Percentiles rank a stretch among this genome's conserved stretches.
phyloP scores from a whole-genome alignment of 1,139 yeast species.

The Suhomyces chickasaworum region DNA sequence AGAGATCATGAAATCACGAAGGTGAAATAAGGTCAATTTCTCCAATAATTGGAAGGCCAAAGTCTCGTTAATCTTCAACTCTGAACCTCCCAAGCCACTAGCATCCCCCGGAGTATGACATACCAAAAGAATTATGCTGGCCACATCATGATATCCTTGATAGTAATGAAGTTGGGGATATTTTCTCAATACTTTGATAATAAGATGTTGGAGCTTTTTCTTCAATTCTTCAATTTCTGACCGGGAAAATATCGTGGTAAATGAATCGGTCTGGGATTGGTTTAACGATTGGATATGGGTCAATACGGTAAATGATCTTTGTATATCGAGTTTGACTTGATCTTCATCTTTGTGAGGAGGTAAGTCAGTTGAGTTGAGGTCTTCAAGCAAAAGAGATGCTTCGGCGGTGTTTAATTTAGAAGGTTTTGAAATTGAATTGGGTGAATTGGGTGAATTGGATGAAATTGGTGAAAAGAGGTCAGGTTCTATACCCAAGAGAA shows the following conservation, averaged over 20 bases:
- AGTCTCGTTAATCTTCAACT: slow-evolving; percentile 26
- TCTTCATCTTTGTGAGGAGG: slow-evolving; percentile 68
- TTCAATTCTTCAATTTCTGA: slow-evolving; percentile 40
- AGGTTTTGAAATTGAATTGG: not conserved
- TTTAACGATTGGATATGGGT: slow-evolving; percentile 32
- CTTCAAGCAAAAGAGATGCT: slow-evolving; percentile 21
- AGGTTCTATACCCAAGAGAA: slow-evolving; percentile 30
- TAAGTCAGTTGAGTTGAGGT: slow-evolving; percentile 31
- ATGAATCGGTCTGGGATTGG: slow-evolving; percentile 28
- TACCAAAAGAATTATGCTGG: slow-evolving; percentile 64
- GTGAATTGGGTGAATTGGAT: no score
- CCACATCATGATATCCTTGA: slow-evolving; percentile 92
- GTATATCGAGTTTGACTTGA: slow-evolving; percentile 78
- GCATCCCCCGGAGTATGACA: slow-evolving; percentile 27
- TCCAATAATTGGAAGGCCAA: slow-evolving; percentile 55
- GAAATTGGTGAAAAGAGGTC: no score
- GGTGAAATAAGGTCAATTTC: slow-evolving; percentile 57
- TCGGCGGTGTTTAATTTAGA: slow-evolving; percentile 10
- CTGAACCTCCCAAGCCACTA: slow-evolving; percentile 8
- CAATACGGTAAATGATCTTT: slow-evolving; percentile 61
- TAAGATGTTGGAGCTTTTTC: slow-evolving; percentile 46
- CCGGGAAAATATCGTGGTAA: slow-evolving; percentile 36
- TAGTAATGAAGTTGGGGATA: slow-evolving; percentile 72
- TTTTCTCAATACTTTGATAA: slow-evolving; percentile 57
- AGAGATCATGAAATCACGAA: slow-evolving; percentile 85